Percentiles rank a stretch among this genome's conserved stretches.
phyloP scores from a whole-genome alignment of 225 moss, liverwort and hornwort genomes.

The Asterella californica region DNA sequence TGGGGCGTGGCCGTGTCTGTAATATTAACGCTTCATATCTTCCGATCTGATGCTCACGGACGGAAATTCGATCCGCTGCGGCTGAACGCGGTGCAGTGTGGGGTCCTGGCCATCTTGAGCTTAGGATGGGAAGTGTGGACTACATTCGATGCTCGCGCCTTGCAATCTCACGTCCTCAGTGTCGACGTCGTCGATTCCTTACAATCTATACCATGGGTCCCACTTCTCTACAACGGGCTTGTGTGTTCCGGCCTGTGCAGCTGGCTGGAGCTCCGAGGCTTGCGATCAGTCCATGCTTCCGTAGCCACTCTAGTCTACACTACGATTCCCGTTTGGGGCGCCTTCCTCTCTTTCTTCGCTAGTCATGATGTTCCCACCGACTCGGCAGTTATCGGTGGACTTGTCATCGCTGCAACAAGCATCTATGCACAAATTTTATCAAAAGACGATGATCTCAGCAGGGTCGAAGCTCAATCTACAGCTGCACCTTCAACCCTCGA shows the following conservation, averaged over 20 bases:
- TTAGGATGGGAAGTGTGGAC: conserved; percentile 62
- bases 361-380: conserved; percentile 52
- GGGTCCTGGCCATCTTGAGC: conserved; percentile 55
- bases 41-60: conserved; percentile 62
- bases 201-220: conserved; percentile 65
- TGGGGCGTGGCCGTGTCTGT: conserved; percentile 75
- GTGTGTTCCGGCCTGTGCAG: conserved; percentile 68
- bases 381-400: conserved; percentile 56
- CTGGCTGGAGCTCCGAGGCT: conserved; percentile 79
- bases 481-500: not conserved
- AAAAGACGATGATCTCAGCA: conserved; percentile 18
- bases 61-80: conserved; percentile 55
- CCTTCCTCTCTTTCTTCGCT: conserved; percentile 58
- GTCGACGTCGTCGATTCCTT: conserved; percentile 34
- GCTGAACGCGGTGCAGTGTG: conserved; percentile 74
- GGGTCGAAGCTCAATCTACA: not conserved
- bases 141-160: conserved; percentile 37
- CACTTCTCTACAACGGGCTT: conserved; percentile 71
- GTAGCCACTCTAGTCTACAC: conserved; percentile 79
- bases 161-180: conserved; percentile 3
- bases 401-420: conserved; percentile 58
- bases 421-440: conserved; percentile 56
- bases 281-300: conserved; percentile 74
- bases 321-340: conserved; percentile 89
- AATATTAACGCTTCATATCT: conserved; percentile 71